Percentiles rank a stretch among this genome's conserved stretches.
phyloP scores from a whole-genome alignment of 306 rosid species.

The Cicer pinnatifidum region DNA sequence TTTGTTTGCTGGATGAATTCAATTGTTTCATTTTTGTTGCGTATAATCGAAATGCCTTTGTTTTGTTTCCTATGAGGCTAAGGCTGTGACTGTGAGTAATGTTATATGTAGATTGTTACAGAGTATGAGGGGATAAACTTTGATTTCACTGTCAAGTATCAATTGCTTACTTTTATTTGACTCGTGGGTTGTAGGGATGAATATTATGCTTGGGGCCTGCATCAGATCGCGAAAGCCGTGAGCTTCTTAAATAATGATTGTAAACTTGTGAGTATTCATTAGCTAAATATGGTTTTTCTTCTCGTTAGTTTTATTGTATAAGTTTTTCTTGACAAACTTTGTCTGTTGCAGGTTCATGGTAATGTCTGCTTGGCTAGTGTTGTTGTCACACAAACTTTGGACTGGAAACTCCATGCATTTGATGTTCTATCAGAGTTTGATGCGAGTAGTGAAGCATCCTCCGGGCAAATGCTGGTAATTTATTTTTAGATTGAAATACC shows the following conservation, averaged over 20 bases:
- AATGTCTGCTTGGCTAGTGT: slow-evolving; percentile 95
- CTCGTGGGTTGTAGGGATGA: slow-evolving; percentile 74
- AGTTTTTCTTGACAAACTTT: slow-evolving; percentile 44
- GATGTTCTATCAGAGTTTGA: slow-evolving; percentile 95
- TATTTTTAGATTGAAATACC: slow-evolving; percentile 34
- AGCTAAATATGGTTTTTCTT: slow-evolving; percentile 11
- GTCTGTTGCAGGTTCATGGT: slow-evolving; percentile 74
- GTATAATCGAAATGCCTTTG: not conserved
- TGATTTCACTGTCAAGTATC: slow-evolving; percentile 23
- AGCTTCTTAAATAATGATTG: slow-evolving; percentile 98
- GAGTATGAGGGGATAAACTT: not conserved
- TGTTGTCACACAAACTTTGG: slow-evolving; percentile 94
- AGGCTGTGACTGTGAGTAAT: not conserved
- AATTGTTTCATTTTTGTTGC: slow-evolving; percentile 1
- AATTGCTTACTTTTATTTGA: slow-evolving; percentile 11
- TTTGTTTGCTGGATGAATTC: not conserved
- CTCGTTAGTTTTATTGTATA: slow-evolving; percentile 10
- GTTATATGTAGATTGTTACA: slow-evolving; percentile 19
- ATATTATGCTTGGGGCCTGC: slow-evolving; percentile 94
- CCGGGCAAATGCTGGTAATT: slow-evolving; percentile 87
- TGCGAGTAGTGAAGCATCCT: slow-evolving; percentile 69
- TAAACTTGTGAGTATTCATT: slow-evolving; percentile 76
- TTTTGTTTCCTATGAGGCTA: slow-evolving; percentile 24
- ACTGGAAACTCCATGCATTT: slow-evolving; percentile 98
- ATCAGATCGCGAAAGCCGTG: slow-evolving; percentile 94